These are phyloP conservation scores for Salix exigua DNA, from an alignment of 345 rosid genomes.

Conservation along the genomic window DNA sequence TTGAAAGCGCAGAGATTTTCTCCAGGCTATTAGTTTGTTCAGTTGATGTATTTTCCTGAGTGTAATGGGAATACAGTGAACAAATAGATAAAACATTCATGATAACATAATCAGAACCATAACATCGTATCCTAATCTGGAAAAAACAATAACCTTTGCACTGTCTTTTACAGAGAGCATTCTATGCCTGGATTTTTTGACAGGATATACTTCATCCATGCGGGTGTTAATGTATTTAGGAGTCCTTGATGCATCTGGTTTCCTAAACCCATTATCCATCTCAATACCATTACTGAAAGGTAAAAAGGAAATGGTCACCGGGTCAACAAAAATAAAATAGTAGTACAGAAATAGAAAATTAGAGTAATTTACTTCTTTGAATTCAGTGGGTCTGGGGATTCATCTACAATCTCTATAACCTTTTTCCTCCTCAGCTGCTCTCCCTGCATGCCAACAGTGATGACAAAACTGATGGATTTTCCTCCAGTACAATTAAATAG, in stretches of 20 bases:
- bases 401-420: constrained; percentile 48
- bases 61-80: constrained; percentile 3
- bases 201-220: constrained; percentile 71
- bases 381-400: constrained; percentile 39
- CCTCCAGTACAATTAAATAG: background rate
- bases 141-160: constrained; percentile 48
- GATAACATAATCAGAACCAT: background rate
- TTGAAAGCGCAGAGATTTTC: constrained; percentile 51
- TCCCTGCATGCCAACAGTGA: constrained; percentile 43
- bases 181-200: constrained; percentile 64
- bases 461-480: background rate
- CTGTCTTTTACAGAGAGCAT: constrained; percentile 53
- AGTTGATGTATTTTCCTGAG: constrained; percentile 48
- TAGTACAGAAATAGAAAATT: background rate
- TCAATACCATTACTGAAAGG: constrained; percentile 21
- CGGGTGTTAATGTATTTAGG: constrained; percentile 68
- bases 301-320: constrained; percentile 11
- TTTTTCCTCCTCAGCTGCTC: constrained; percentile 68
- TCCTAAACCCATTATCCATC: constrained; percentile 46
- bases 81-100: background rate
- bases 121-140: background rate
- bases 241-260: constrained; percentile 42
- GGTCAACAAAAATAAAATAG: background rate
- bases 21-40: constrained; percentile 42
- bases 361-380: constrained; percentile 38